Conservation (phyloP, 1,284 basidiomycete species). For the Clitocybe nebularis region DNA sequence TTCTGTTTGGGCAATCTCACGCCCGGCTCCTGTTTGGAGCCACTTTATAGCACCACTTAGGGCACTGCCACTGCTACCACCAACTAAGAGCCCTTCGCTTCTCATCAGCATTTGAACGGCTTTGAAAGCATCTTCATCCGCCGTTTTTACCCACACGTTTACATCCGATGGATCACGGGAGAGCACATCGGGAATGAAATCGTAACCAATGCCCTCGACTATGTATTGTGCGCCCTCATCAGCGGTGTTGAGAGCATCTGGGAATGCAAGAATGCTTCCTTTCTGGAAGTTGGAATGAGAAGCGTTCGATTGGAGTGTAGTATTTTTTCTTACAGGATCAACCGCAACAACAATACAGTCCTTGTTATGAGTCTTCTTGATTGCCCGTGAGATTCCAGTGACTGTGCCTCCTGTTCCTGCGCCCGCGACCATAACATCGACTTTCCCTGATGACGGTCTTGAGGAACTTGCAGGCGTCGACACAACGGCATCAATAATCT, state of each 20-base stretch:
- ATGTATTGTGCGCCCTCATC: constrained; percentile 65
- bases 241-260: constrained; percentile 58
- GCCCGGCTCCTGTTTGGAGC: constrained; percentile 71
- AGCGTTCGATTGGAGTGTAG: constrained; percentile 2
- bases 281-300: constrained; percentile 38
- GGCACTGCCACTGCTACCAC: constrained; percentile 88
- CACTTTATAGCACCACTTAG: constrained; percentile 77
- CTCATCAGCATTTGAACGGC: constrained; percentile 81
- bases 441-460: constrained; percentile 62
- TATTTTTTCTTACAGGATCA: constrained; percentile 71
- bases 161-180: constrained; percentile 51
- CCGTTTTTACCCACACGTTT: constrained; percentile 84
- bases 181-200: constrained; percentile 85
- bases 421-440: constrained; percentile 84
- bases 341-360: constrained; percentile 78
- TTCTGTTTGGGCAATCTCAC: constrained; percentile 60
- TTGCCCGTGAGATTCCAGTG: constrained; percentile 79
- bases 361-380: constrained; percentile 76
- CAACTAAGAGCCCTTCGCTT: constrained; percentile 85
- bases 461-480: constrained; percentile 56
- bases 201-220: constrained; percentile 94
- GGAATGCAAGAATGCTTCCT: constrained; percentile 84
- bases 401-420: constrained; percentile 96
- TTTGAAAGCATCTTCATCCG: constrained; percentile 78
- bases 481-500: constrained; percentile 77